A percentile compares a stretch with the other conserved stretches of the same genome.
phyloP scores from a whole-genome alignment of 176 grass and related monocot species.

The Puccinellia tenuiflora region DNA sequence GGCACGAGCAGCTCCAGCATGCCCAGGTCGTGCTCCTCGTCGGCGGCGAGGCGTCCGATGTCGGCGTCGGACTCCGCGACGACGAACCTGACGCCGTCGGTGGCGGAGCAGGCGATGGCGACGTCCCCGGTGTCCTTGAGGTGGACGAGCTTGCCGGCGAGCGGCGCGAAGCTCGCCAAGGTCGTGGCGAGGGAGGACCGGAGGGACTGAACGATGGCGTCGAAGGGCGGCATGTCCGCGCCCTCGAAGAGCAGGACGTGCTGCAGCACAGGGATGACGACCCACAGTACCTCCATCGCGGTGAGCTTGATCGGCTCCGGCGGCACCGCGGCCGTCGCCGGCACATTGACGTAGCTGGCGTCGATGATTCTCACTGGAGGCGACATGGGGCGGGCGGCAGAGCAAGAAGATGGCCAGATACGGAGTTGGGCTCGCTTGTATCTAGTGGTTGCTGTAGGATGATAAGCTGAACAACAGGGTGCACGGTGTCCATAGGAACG shows the following conservation, averaged over 20 bases:
- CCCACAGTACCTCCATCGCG: slow-evolving; percentile 13
- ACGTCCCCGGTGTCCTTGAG: too few relatives aligned
- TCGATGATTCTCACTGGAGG: neutral
- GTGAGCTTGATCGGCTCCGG: slow-evolving; percentile 21
- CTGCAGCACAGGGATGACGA: neutral
- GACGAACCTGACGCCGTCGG: too few relatives aligned
- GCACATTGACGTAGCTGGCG: neutral
- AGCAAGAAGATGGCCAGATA: too few relatives aligned
- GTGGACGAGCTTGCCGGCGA: slow-evolving; percentile 25
- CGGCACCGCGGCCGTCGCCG: neutral
- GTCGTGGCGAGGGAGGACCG: slow-evolving; percentile 22
- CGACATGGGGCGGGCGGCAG: neutral
- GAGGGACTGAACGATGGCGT: neutral
- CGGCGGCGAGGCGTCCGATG: too few relatives aligned
- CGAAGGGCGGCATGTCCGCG: slow-evolving; percentile 19
- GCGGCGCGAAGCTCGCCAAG: neutral
- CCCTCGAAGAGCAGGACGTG: neutral
- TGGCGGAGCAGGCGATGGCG: too few relatives aligned
- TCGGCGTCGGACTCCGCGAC: too few relatives aligned
- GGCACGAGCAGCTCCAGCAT: too few relatives aligned
- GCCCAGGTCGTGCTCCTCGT: too few relatives aligned
- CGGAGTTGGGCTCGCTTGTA: too few relatives aligned
- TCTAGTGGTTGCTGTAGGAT: too few relatives aligned
- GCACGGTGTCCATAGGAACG: too few relatives aligned
- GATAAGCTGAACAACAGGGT: too few relatives aligned